Conservation (phyloP, 768 basidiomycete species). For the Naganishia onofrii region DNA sequence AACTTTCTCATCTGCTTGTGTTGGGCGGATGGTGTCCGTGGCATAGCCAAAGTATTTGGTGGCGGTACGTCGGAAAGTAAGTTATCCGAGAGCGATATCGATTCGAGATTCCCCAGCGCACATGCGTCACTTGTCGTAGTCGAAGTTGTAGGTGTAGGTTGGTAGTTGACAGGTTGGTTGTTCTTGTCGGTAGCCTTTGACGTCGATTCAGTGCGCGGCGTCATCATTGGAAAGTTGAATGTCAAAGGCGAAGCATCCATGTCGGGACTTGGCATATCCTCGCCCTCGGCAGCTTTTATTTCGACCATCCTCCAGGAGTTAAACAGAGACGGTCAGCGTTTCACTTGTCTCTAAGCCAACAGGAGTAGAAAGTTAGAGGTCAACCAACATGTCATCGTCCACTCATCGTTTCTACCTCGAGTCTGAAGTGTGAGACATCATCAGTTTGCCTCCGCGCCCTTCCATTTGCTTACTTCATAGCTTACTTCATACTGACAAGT, state of each 20-base stretch:
- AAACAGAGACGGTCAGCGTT: no score
- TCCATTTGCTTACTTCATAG: no score
- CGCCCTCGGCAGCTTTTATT: no score
- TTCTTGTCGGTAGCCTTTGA: neutral
- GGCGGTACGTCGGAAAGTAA: neutral
- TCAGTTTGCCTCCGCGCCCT: no score
- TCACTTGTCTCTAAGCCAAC: no score
- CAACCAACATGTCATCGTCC: no score
- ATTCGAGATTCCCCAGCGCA: neutral
- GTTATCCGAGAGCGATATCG: neutral
- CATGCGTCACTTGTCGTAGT: neutral
- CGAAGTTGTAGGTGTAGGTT: neutral
- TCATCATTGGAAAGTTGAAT: conserved; percentile 11
- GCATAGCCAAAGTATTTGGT: neutral
- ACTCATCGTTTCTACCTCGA: no score
- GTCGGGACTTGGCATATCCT: neutral
- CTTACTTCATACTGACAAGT: no score
- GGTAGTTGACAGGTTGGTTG: neutral
- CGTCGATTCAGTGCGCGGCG: neutral
- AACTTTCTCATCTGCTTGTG: conserved; percentile 32
- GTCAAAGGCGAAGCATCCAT: neutral
- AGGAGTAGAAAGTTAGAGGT: no score
- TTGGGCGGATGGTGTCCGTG: neutral
- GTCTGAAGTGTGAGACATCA: no score
- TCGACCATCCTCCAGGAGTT: no score